Percentiles rank a stretch among this genome's conserved stretches.
phyloP scores from a whole-genome alignment of 2,329 filamentous ascomycete species.

The Ramichloridium luteum region DNA sequence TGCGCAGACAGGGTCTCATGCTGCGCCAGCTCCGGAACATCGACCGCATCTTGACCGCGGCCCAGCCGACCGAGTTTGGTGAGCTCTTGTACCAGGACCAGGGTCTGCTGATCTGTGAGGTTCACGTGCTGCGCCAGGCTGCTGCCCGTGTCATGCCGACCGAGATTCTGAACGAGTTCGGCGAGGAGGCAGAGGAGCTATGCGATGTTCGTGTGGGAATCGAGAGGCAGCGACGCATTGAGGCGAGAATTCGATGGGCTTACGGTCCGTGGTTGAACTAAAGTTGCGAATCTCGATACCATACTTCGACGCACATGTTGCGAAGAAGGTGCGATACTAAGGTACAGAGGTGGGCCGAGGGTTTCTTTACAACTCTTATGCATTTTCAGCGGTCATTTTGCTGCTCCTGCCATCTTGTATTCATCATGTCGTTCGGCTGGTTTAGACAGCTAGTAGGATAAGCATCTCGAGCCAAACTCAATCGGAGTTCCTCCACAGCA shows the following conservation, averaged over 20 bases:
- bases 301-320: too few relatives aligned
- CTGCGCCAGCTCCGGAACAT: slow-evolving; percentile 75
- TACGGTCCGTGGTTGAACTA: slow-evolving; percentile 59
- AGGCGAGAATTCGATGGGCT: slow-evolving; percentile 79
- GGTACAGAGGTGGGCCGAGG: too few relatives aligned
- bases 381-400: too few relatives aligned
- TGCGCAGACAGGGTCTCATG: slow-evolving; percentile 55
- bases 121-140: slow-evolving; percentile 65
- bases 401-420: too few relatives aligned
- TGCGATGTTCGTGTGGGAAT: slow-evolving; percentile 68
- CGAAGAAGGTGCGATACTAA: too few relatives aligned
- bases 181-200: slow-evolving; percentile 77
- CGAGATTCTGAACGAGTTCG: slow-evolving; percentile 68
- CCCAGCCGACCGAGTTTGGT: slow-evolving; percentile 53
- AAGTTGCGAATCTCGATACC: too few relatives aligned
- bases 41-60: slow-evolving; percentile 49
- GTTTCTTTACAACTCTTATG: too few relatives aligned
- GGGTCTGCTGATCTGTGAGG: slow-evolving; percentile 78
- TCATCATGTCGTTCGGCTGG: too few relatives aligned
- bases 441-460: too few relatives aligned
- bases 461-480: too few relatives aligned
- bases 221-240: slow-evolving; percentile 61
- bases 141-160: slow-evolving; percentile 57
- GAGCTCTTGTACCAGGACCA: slow-evolving; percentile 86
- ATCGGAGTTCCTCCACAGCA: too few relatives aligned